phyloP scores from a whole-genome alignment of 805 yeast genomes.

The Pichia ethanolica region DNA sequence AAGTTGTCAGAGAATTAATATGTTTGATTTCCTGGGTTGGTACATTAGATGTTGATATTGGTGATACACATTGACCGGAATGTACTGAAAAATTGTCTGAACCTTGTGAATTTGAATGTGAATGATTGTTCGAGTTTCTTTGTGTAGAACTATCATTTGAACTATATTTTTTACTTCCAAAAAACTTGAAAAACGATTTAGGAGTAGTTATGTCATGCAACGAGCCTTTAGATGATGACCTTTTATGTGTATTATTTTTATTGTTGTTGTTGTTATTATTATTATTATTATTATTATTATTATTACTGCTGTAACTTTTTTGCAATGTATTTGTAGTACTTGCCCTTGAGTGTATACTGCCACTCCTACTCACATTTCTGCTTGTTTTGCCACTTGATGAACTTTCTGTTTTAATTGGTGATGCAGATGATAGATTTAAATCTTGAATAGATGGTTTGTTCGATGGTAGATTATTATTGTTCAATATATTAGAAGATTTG shows the following conservation, averaged over 20 bases:
- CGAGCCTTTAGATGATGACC: constrained; percentile 24
- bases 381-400: background rate
- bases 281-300: background rate
- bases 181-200: constrained; percentile 26
- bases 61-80: constrained; percentile 1
- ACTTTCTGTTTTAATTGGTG: background rate
- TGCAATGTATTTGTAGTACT: constrained; percentile 1
- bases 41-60: background rate
- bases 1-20: background rate
- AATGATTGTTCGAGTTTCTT: background rate
- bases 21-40: background rate
- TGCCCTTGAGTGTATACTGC: constrained; percentile 4
- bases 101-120: constrained; percentile 3
- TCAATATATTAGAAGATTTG: background rate
- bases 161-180: constrained; percentile 9
- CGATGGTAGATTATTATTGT: background rate
- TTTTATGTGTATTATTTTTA: constrained; percentile 22
- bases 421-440: background rate
- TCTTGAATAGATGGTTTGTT: background rate
- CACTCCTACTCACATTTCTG: constrained; percentile 1
- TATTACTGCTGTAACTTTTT: background rate
- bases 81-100: constrained; percentile 1
- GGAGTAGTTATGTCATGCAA: constrained; percentile 24
- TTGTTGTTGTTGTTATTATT: no score
- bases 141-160: background rate